Evolutionary conservation across 305 asterid species (phyloP), one percentile per base, ranked within the genome.

Genomic region (Solanum hybrid): DNA sequence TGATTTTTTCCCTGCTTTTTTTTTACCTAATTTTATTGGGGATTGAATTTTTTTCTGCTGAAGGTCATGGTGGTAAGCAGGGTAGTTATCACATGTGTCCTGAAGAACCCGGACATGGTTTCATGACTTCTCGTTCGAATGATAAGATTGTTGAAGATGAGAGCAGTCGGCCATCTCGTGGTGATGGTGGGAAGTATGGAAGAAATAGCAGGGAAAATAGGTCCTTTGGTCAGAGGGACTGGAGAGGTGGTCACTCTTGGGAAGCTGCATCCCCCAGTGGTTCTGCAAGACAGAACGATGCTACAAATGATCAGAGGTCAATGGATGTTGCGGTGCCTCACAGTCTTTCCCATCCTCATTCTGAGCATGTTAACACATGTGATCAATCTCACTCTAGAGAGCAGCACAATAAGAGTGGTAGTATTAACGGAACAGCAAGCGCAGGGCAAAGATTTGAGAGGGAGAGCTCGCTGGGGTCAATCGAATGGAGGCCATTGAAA

Each of bases 1-100:
- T 91, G 88, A 86, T 89, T 88, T 72, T 76, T 87, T 40, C 89
- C 42, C 85, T 79, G 85, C 73, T 90, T 34, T 89, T 88, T 91
- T 36, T 31, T 93, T 90, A 87, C 8, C 82, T 87, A 72, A 85
- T 88, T 88, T 92, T 46, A 78, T 91, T 24, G 91, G 89, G 88
- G 85, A 75, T 92, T 90, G 89, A 77, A 75, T 12, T 89, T 86
- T 36, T 91, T 90, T 92, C 92, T 89, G 93, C 94, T 95, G 94
- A 93, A 97, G 99, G 99, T 94, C 98, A 95, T 94, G 95, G 96
- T 94, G 95, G 96, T 92, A 97, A 96, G 98, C 98, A 96, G 96
- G 98, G 97, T 90, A 96, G 95, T 89, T 94, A 99, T 95, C 95
- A 95, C 91, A 90, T 93, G 91, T 93, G 95, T 91, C 91, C 95